Base-by-base conservation (phyloP, 495 filamentous ascomycete genomes). In the Podospora conica region DNA sequence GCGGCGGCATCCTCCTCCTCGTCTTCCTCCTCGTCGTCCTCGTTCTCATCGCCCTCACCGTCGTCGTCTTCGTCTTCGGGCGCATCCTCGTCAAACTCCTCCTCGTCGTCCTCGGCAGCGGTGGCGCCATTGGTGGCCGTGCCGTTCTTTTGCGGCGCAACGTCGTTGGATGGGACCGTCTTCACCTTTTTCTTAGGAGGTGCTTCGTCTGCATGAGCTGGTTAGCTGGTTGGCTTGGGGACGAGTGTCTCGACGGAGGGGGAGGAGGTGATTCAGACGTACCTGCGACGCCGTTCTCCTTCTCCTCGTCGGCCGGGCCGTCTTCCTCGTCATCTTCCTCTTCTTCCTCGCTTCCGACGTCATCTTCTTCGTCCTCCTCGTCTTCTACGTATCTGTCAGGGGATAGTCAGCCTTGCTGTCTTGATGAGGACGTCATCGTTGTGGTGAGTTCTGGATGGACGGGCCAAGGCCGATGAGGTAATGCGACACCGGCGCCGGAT, bases 101-200 rank as follows among this genome's bases (percentile, higher is more conserved):
- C 77, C 11, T 75, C 72, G 7, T 75, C 74, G 5, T 73, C 75
- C 48, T 74, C 76, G 9, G 71, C 70, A 27, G 69, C 65, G 9
- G 68, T 65, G 5, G 58, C 67, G 54, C 61, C 66, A 33, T 68
- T 70, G 24, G 65, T 65, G 61, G 66, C 69, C 55, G 67, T 60
- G 70, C 73, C 69, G 59, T 77, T 77, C 70, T 74, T 77, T 60
- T 71, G 66, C 11, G 74, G 75, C 31, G 66, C 70, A 28, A 68
- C 65, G 23, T 71, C 76, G 18, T 7, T 48, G 61, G 68, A 69
- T 24, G 72, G 61, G 48, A 66, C 67, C 18, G 75, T 81, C 76
- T 82, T 82, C 69, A 74, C 66, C 70, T 81, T 82, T 70, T 82
- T 82, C 71, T 78, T 81, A 40, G 80, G 80, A 60, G 79, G 80